Conservation (phyloP, 2,329 filamentous ascomycete species). For the Alternaria brassicae region DNA sequence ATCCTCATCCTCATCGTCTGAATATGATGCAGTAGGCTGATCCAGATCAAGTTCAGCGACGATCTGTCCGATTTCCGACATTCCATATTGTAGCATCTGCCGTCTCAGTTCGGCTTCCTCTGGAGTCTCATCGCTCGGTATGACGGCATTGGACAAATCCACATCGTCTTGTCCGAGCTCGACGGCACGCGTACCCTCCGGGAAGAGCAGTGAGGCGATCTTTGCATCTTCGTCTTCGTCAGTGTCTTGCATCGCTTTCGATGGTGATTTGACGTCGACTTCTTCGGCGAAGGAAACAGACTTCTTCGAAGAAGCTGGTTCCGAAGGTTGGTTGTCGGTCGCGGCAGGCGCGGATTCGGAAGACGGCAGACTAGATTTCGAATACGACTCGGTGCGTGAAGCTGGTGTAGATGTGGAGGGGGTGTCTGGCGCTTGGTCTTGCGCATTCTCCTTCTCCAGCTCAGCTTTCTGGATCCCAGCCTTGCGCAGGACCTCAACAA, state of each 20-base stretch:
- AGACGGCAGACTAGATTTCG: not conserved
- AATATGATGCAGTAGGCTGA: constrained; percentile 62
- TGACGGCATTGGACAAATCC: constrained; percentile 58
- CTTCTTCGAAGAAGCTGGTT: constrained; percentile 55
- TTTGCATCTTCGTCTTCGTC: constrained; percentile 42
- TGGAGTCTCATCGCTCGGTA: constrained; percentile 75
- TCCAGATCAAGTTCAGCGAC: constrained; percentile 91
- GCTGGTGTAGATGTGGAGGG: not conserved
- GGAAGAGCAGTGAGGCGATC: constrained; percentile 40
- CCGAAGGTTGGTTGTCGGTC: not conserved
- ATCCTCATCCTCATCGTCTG: constrained; percentile 57
- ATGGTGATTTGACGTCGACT: constrained; percentile 52
- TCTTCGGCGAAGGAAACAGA: constrained; percentile 70
- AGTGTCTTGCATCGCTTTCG: not conserved
- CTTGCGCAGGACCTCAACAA: constrained; percentile 77
- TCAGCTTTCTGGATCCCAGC: constrained; percentile 65
- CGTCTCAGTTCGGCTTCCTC: constrained; percentile 82
- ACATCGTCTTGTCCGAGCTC: constrained; percentile 54
- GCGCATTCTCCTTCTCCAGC: constrained; percentile 23
- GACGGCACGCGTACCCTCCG: constrained; percentile 48
- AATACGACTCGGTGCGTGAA: not conserved
- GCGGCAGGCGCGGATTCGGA: not conserved
- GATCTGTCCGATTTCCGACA: constrained; percentile 87
- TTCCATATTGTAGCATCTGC: constrained; percentile 89
- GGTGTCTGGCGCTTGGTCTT: not conserved